phyloP scores from a whole-genome alignment of 2,329 filamentous ascomycete genomes.

The Endocalyx cinctus region DNA sequence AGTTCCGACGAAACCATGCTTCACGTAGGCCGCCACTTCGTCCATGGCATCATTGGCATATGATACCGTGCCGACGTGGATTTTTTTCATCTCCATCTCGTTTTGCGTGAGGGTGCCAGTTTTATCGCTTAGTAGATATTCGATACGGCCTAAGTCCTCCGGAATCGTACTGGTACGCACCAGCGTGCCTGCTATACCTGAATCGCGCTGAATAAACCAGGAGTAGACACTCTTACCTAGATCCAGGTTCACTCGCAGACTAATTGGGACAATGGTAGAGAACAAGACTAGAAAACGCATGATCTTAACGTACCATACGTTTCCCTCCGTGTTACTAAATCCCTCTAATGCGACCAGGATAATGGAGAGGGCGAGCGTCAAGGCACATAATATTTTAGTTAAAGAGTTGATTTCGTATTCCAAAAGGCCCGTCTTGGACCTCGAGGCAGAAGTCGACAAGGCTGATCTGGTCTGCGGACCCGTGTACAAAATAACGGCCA shows the following conservation, averaged over 20 bases:
- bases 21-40: slow-evolving; percentile 82
- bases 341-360: slow-evolving; percentile 84
- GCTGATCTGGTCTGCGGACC: slow-evolving; percentile 91
- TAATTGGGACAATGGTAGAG: slow-evolving; percentile 98
- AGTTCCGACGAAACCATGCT: slow-evolving; percentile 66
- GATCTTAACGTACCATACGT: slow-evolving; percentile 90
- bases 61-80: slow-evolving; percentile 95
- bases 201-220: slow-evolving; percentile 87
- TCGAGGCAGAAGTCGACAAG: slow-evolving; percentile 83
- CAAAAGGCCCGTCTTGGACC: slow-evolving; percentile 88
- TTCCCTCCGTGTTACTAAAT: slow-evolving; percentile 62
- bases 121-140: slow-evolving; percentile 95
- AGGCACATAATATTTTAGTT: slow-evolving; percentile 88
- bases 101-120: slow-evolving; percentile 98
- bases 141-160: slow-evolving; percentile 90
- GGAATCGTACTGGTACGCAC: slow-evolving; percentile 97
- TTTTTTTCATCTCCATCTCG: slow-evolving; percentile 98
- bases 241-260: slow-evolving; percentile 90
- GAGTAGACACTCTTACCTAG: slow-evolving; percentile 97
- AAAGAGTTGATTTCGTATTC: slow-evolving; percentile 97
- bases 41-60: slow-evolving; percentile 99
- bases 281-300: slow-evolving; percentile 98
- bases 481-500: slow-evolving; percentile 91
- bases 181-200: slow-evolving; percentile 84
- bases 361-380: slow-evolving; percentile 82